Evolutionary conservation across 75 land plant genomes (phyloP).

Genomic region (Sequoia sempervirens): DNA sequence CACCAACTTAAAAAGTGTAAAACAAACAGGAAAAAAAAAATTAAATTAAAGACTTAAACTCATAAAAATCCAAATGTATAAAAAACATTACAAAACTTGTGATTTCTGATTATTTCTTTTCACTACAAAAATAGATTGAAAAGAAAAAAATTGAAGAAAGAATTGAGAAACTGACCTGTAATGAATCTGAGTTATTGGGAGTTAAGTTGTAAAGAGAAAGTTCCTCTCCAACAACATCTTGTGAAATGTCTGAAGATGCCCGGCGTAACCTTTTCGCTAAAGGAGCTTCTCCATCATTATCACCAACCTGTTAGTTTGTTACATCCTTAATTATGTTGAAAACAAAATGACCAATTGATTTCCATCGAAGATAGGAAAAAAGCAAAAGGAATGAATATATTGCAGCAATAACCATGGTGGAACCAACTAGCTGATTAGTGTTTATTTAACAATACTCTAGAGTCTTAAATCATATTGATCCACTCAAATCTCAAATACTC

Average conservation of each 20-base stretch:
- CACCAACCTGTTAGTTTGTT: slow-evolving; percentile 44
- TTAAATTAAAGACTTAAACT: too few relatives aligned
- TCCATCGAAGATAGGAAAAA: background rate
- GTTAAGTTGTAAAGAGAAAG: slow-evolving; percentile 73
- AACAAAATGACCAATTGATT: background rate
- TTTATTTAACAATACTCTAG: background rate
- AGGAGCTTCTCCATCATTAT: slow-evolving; percentile 76
- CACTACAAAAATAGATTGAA: background rate
- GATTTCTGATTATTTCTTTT: background rate
- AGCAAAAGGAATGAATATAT: background rate
- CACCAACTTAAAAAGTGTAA: background rate
- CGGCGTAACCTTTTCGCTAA: slow-evolving; percentile 71
- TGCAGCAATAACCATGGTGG: too few relatives aligned
- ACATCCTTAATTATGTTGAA: background rate
- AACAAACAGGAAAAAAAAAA: background rate
- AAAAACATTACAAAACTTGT: background rate
- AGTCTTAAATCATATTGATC: background rate
- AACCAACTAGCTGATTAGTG: background rate
- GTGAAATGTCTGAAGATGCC: slow-evolving; percentile 62
- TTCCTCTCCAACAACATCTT: slow-evolving; percentile 78
- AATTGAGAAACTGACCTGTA: slow-evolving; percentile 40
- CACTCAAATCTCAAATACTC: background rate
- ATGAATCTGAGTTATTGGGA: slow-evolving; percentile 58
- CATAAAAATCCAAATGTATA: background rate
- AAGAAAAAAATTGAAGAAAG: too few relatives aligned